phyloP scores from a whole-genome alignment of 1,139 yeast genomes.

The Sugiyamaella xylanicola region DNA sequence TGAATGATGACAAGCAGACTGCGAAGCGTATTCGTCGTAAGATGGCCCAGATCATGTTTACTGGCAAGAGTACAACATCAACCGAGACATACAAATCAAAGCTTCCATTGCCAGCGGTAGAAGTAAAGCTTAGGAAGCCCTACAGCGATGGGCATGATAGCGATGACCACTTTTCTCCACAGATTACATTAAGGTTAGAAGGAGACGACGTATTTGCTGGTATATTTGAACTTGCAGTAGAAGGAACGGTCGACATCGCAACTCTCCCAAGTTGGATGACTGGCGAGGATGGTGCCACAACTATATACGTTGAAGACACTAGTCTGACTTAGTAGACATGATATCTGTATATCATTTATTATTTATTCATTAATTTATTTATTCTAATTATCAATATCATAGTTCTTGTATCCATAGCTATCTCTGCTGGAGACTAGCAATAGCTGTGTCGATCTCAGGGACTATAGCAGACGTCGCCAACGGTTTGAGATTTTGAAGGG shows the following conservation, averaged over 20 bases:
- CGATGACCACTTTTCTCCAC: conserved; percentile 32
- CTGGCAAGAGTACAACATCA: conserved; percentile 23
- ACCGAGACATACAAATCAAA: conserved; percentile 39
- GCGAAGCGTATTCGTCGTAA: conserved; percentile 26
- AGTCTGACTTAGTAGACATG: no score
- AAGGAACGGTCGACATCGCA: conserved; percentile 55
- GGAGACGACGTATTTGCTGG: conserved; percentile 87
- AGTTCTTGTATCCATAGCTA: not conserved
- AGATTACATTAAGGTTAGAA: conserved; percentile 53
- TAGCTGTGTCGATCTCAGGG: conserved; percentile 35
- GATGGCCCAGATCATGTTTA: conserved; percentile 37
- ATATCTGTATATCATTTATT: no score
- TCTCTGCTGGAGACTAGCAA: conserved; percentile 16
- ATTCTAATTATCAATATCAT: conserved; percentile 1
- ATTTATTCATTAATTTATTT: conserved; percentile 4
- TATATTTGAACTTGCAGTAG: conserved; percentile 66
- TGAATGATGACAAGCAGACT: conserved; percentile 6
- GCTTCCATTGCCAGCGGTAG: conserved; percentile 58
- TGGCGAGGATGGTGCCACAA: conserved; percentile 64
- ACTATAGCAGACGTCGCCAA: conserved; percentile 40
- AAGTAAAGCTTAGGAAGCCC: conserved; percentile 47
- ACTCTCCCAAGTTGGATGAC: conserved; percentile 75
- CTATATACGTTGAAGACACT: conserved; percentile 46
- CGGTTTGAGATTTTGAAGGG: conserved; percentile 45
- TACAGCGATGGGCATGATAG: not conserved